Percentiles rank a stretch among this genome's conserved stretches.
Conservation (phyloP, 2,329 filamentous ascomycete genomes). For the Colletotrichum sp. region DNA sequence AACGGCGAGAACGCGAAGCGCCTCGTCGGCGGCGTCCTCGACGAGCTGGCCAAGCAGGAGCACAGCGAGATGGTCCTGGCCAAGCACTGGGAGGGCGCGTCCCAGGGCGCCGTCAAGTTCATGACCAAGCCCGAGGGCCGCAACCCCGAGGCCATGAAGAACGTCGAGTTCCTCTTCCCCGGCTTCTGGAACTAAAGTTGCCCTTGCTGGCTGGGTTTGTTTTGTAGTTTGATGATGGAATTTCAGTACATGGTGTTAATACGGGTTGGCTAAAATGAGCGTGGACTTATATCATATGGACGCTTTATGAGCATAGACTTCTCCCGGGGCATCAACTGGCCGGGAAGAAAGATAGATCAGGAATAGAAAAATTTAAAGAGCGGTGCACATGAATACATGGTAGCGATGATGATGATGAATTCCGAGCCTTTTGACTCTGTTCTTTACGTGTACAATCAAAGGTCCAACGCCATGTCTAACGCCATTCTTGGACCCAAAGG, state of each 20-base stretch:
- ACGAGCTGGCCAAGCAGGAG: slow-evolving; percentile 81
- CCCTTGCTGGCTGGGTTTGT: not conserved
- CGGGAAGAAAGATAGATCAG: not conserved
- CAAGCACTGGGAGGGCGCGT: slow-evolving; percentile 79
- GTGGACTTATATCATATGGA: not conserved
- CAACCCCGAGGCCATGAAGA: slow-evolving; percentile 76
- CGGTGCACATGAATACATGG: not conserved
- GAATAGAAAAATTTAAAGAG: not conserved
- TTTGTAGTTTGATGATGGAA: not conserved
- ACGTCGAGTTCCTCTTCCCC: slow-evolving; percentile 86
- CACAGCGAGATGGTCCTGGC: slow-evolving; percentile 77
- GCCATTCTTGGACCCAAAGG: not conserved
- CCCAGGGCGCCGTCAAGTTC: slow-evolving; percentile 77
- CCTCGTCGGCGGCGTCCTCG: slow-evolving; percentile 85
- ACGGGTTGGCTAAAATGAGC: not conserved
- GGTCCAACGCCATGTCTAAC: not conserved
- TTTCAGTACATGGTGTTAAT: not conserved
- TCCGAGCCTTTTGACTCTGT: not conserved
- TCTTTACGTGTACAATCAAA: not conserved
- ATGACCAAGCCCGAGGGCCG: slow-evolving; percentile 84
- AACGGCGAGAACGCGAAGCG: slow-evolving; percentile 87
- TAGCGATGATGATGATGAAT: not conserved
- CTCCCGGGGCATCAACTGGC: slow-evolving; percentile 1
- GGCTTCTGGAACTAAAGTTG: slow-evolving; percentile 63
- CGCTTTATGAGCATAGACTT: not conserved